A percentile compares a stretch with the other conserved stretches of the same genome.
phyloP scores from a whole-genome alignment of 805 yeast genomes.

The Spathaspora gorwiae region DNA sequence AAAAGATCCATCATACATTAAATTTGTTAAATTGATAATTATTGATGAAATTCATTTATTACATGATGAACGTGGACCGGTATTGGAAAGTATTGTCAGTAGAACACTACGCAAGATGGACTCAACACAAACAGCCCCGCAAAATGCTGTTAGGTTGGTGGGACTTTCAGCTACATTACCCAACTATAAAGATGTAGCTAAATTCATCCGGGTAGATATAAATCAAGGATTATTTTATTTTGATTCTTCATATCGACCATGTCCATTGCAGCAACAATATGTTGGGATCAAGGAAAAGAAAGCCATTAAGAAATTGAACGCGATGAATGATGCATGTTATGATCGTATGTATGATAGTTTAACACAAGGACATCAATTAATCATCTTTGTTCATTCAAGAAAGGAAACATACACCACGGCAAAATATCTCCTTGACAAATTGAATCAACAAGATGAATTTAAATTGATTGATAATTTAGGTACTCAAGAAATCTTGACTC shows the following conservation, averaged over 20 bases:
- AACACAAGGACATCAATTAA: constrained; percentile 67
- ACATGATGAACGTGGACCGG: constrained; percentile 96
- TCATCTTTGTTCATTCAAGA: constrained; percentile 89
- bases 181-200: constrained; percentile 81
- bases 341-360: constrained; percentile 61
- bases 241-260: constrained; percentile 82
- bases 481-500: constrained; percentile 54
- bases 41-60: constrained; percentile 90
- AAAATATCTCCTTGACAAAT: constrained; percentile 58
- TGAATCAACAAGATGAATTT: constrained; percentile 49
- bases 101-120: constrained; percentile 53
- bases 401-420: constrained; percentile 89
- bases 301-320: constrained; percentile 69
- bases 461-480: constrained; percentile 48
- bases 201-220: constrained; percentile 62
- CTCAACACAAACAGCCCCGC: constrained; percentile 31
- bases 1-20: constrained; percentile 59
- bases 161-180: constrained; percentile 94
- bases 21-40: constrained; percentile 64
- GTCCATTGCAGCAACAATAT: constrained; percentile 85
- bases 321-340: constrained; percentile 88
- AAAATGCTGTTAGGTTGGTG: constrained; percentile 58
- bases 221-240: constrained; percentile 68
- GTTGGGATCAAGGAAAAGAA: constrained; percentile 83
- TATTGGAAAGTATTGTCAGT: constrained; percentile 80